A percentile compares a stretch with the other conserved stretches of the same genome.
phyloP scores from a whole-genome alignment of 768 basidiomycete genomes.

The Lactarius pseudohatsudake region DNA sequence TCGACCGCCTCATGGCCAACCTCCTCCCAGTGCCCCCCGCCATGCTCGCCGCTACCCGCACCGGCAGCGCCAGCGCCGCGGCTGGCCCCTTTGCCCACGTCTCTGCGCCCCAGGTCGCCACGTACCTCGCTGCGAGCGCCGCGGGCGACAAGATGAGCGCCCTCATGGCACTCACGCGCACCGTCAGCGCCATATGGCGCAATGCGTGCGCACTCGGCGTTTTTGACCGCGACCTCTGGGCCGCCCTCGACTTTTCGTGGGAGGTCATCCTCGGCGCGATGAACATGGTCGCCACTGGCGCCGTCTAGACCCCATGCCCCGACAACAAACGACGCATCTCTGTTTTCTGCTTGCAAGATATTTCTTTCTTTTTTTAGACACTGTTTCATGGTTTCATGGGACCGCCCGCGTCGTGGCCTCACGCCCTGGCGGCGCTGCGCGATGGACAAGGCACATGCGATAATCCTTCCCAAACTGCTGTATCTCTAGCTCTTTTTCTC shows the following conservation, averaged over 20 bases:
- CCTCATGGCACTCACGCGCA: slow-evolving; percentile 48
- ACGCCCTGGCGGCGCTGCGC: slow-evolving; percentile 23
- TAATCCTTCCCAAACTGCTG: slow-evolving; percentile 14
- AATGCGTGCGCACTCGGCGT: slow-evolving; percentile 72
- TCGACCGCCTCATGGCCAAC: slow-evolving; percentile 54
- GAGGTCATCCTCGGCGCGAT: slow-evolving; percentile 62
- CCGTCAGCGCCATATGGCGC: slow-evolving; percentile 67
- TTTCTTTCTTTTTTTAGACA: neutral
- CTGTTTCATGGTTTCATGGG: slow-evolving; percentile 8
- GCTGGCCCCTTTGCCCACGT: slow-evolving; percentile 30
- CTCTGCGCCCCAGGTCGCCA: slow-evolving; percentile 30
- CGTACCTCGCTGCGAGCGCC: slow-evolving; percentile 31
- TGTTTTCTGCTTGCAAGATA: neutral
- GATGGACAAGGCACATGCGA: slow-evolving; percentile 24
- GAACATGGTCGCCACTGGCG: slow-evolving; percentile 34
- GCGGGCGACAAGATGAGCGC: slow-evolving; percentile 38
- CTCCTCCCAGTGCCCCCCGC: slow-evolving; percentile 56
- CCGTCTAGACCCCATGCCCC: slow-evolving; percentile 9
- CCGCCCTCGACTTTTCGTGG: slow-evolving; percentile 66
- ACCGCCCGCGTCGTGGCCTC: slow-evolving; percentile 19
- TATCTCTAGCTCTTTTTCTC: slow-evolving; percentile 24
- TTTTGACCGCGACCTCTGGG: slow-evolving; percentile 65
- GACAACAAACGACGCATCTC: neutral
- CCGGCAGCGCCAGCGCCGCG: slow-evolving; percentile 15
- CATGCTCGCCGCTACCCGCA: slow-evolving; percentile 29